Evolutionary conservation across 2,329 filamentous ascomycete genomes (phyloP).

Genomic region (Sporothrix variecibatus): DNA sequence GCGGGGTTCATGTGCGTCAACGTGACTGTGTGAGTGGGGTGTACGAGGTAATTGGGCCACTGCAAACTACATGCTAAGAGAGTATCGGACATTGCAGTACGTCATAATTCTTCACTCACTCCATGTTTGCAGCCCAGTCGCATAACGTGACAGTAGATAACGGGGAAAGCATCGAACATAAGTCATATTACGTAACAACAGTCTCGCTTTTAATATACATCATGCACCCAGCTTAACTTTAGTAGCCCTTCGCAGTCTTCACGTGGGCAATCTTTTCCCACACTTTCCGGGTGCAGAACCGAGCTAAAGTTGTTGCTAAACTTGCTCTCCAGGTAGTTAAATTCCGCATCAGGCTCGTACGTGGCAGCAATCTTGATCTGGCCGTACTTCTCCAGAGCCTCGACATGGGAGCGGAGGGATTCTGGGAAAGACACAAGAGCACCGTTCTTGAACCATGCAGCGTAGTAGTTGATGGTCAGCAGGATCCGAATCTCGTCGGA

Average conservation of each 20-base stretch:
- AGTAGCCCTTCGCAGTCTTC: constrained; percentile 28
- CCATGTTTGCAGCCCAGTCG: too few species aligned
- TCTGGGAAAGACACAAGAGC: constrained; percentile 14
- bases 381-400: constrained; percentile 22
- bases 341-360: constrained; percentile 24
- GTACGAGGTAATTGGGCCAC: too few species aligned
- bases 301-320: constrained; percentile 31
- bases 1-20: not conserved
- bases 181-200: not conserved
- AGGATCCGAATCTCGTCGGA: constrained; percentile 24
- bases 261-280: constrained; percentile 28
- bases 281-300: constrained; percentile 20
- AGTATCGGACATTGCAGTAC: too few species aligned
- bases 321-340: constrained; percentile 26
- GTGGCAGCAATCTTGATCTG: constrained; percentile 24
- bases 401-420: constrained; percentile 23
- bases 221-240: not conserved
- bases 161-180: not conserved
- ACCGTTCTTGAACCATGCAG: constrained; percentile 29
- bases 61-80: too few species aligned
- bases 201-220: not conserved
- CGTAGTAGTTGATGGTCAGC: constrained; percentile 26
- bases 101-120: too few species aligned
- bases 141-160: too few species aligned
- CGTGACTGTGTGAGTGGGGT: not conserved